A percentile compares a stretch with the other conserved stretches of the same genome.
Conservation (phyloP, 1,284 basidiomycete species). For the Cystobasidiaceae sp. region DNA sequence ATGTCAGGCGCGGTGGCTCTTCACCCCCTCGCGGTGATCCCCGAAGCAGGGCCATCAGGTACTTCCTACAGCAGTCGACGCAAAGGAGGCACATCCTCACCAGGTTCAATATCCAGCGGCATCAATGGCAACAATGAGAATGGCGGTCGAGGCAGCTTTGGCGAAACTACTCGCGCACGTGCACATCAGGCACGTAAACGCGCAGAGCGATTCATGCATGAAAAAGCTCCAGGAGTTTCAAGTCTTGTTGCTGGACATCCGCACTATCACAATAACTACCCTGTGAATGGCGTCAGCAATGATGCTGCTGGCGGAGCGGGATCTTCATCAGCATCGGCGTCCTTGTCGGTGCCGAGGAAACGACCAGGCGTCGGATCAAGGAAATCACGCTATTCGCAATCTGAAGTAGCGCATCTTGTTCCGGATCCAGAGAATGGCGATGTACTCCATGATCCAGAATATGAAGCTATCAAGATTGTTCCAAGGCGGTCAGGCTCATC, state of each 20-base stretch:
- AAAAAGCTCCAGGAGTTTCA: conserved; percentile 25
- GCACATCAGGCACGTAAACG: conserved; percentile 12
- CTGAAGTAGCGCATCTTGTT: conserved; percentile 17
- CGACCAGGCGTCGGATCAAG: background rate
- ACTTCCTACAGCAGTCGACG: no score
- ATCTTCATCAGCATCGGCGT: background rate
- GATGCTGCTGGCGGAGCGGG: background rate
- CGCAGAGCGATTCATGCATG: conserved; percentile 16
- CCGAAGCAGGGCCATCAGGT: no score
- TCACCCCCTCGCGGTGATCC: no score
- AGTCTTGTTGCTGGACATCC: conserved; percentile 24
- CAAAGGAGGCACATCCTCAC: no score
- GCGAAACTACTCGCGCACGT: no score
- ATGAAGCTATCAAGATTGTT: conserved; percentile 25
- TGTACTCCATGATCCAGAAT: conserved; percentile 30
- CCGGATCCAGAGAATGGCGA: conserved; percentile 19
- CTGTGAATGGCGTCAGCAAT: no score
- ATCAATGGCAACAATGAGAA: background rate
- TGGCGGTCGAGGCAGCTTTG: background rate
- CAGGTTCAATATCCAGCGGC: background rate
- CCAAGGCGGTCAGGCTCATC: background rate
- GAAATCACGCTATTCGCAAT: background rate
- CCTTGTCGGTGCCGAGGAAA: background rate
- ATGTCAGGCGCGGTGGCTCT: no score
- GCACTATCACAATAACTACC: background rate